These are phyloP conservation scores for Lactarius tabidus DNA, from an alignment of 768 basidiomycete species.

Conservation along the genomic window DNA sequence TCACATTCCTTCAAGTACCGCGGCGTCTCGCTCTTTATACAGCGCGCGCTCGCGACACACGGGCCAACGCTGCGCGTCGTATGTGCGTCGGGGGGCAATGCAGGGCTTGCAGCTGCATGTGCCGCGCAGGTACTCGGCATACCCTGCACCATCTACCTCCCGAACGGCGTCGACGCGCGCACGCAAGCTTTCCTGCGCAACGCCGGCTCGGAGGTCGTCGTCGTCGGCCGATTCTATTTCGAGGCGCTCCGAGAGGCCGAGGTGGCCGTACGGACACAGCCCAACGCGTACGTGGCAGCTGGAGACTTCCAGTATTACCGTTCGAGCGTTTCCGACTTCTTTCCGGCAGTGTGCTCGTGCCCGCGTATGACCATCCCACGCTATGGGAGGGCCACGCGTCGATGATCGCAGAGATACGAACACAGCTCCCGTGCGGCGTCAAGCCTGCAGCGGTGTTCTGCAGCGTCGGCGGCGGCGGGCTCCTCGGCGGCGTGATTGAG, in stretches of 20 bases:
- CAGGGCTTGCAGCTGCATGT: conserved; percentile 67
- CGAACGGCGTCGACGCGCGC: conserved; percentile 45
- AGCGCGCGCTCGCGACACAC: conserved; percentile 44
- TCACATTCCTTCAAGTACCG: conserved; percentile 76
- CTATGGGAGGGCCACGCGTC: conserved; percentile 79
- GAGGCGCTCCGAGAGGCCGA: conserved; percentile 54
- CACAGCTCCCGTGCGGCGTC: conserved; percentile 41
- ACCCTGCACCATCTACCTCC: conserved; percentile 65
- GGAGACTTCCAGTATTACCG: not conserved
- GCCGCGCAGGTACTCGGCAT: conserved; percentile 53
- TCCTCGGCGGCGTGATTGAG: conserved; percentile 63
- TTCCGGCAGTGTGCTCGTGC: conserved; percentile 55
- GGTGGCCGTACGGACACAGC: conserved; percentile 41
- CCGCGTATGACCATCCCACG: conserved; percentile 64
- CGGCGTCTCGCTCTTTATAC: conserved; percentile 60
- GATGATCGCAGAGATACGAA: conserved; percentile 59
- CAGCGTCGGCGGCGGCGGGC: conserved; percentile 71
- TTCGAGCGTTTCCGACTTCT: not conserved
- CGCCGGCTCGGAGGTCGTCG: conserved; percentile 55
- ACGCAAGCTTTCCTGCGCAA: conserved; percentile 49
- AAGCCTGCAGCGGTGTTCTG: conserved; percentile 73
- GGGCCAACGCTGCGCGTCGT: conserved; percentile 58
- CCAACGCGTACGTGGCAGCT: conserved; percentile 46
- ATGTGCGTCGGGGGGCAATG: conserved; percentile 77
- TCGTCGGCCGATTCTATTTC: conserved; percentile 54